A percentile compares a stretch with the other conserved stretches of the same genome.
These are phyloP conservation scores for Talaromyces sp. DNA, from an alignment of 2,329 filamentous ascomycete species.

Conservation along the genomic window DNA sequence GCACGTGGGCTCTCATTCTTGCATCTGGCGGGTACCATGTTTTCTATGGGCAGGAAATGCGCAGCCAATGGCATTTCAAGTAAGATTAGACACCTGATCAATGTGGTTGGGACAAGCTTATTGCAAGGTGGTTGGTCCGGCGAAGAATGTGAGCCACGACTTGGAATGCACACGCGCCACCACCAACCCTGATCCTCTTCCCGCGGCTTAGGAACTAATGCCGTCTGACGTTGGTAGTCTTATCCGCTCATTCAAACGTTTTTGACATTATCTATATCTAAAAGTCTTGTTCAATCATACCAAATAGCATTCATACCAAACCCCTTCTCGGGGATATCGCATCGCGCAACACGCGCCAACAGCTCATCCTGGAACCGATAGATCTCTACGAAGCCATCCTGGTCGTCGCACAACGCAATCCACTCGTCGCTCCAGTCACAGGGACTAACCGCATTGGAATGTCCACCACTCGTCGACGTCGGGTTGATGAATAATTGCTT, in stretches of 20 bases:
- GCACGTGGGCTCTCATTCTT: constrained; percentile 6
- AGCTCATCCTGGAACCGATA: constrained; percentile 84
- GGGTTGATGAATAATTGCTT: constrained; percentile 75
- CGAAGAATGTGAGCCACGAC: constrained; percentile 10
- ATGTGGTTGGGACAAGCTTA: not conserved
- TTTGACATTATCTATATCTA: too few relatives aligned
- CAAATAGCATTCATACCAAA: constrained; percentile 97
- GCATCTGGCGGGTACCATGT: not conserved
- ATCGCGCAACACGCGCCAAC: constrained; percentile 69
- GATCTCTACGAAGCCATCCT: constrained; percentile 82
- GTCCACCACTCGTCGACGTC: constrained; percentile 80
- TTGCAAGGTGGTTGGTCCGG: not conserved
- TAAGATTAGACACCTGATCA: not conserved
- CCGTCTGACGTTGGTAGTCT: too few relatives aligned
- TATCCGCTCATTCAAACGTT: too few relatives aligned
- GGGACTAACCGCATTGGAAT: constrained; percentile 82
- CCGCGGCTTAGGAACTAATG: not conserved
- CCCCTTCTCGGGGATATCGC: constrained; percentile 77
- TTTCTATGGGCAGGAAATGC: not conserved
- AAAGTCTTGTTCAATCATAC: constrained; percentile 60
- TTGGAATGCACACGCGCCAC: constrained; percentile 4
- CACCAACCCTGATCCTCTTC: not conserved
- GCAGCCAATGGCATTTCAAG: not conserved
- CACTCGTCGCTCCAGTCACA: constrained; percentile 83
- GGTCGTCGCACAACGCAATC: constrained; percentile 84